Conservation (phyloP, 306 rosid genomes). For the Elaeagnus macrophylla region DNA sequence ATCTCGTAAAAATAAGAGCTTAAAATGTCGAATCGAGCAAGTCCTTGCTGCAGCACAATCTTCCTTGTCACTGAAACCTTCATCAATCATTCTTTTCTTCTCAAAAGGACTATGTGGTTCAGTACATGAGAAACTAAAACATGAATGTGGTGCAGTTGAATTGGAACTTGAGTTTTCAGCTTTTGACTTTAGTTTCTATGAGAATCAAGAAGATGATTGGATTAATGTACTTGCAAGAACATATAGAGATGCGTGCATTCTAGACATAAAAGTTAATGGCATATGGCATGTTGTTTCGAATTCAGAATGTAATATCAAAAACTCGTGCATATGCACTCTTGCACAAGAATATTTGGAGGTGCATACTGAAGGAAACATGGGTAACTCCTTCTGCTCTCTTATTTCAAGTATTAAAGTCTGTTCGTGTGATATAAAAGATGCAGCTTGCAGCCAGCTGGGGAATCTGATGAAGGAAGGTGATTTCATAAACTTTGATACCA, state of each 20-base stretch:
- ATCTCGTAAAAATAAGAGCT: conserved; percentile 47
- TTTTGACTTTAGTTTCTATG: conserved; percentile 35
- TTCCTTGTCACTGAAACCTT: conserved; percentile 55
- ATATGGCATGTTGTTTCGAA: conserved; percentile 15
- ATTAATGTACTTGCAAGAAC: conserved; percentile 44
- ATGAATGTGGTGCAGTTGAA: conserved; percentile 53
- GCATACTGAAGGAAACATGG: conserved; percentile 17
- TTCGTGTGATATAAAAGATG: conserved; percentile 15
- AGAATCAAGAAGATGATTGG: conserved; percentile 62
- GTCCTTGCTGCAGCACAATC: conserved; percentile 47
- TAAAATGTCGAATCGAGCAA: conserved; percentile 51
- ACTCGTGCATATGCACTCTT: conserved; percentile 18
- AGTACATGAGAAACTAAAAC: conserved; percentile 32
- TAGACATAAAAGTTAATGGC: conserved; percentile 43
- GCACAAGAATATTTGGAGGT: conserved; percentile 18
- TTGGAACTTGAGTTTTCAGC: conserved; percentile 36
- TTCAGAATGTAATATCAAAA: conserved; percentile 16
- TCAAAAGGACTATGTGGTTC: conserved; percentile 42
- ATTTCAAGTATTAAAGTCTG: conserved; percentile 34
- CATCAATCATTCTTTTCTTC: conserved; percentile 69
- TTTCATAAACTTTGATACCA: conserved; percentile 74
- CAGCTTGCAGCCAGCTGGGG: conserved; percentile 13
- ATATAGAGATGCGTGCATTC: conserved; percentile 41
- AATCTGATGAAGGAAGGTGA: conserved; percentile 27
- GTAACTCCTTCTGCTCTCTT: conserved; percentile 32